Percentiles rank a stretch among this genome's conserved stretches.
These are phyloP conservation scores for Parastagonospora avenae DNA, from an alignment of 2,329 filamentous ascomycete genomes.

Conservation along the genomic window DNA sequence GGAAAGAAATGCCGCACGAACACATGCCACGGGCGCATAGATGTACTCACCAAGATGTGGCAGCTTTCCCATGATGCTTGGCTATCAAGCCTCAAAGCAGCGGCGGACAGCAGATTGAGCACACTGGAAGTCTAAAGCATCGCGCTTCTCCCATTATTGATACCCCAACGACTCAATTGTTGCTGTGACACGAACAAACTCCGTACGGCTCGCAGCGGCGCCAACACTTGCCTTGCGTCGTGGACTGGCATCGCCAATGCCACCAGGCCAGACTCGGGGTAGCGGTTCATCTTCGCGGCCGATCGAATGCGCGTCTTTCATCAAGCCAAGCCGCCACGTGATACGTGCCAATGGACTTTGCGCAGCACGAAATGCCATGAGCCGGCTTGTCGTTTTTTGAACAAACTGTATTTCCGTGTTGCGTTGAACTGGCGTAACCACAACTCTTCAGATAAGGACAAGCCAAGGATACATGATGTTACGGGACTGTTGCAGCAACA, in stretches of 20 bases:
- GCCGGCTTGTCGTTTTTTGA: conserved; percentile 16
- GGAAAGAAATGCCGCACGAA: not conserved
- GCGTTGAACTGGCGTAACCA: not conserved
- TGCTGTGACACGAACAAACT: not conserved
- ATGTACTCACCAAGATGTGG: not conserved
- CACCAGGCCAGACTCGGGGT: conserved; percentile 3
- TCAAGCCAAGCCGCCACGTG: conserved; percentile 21
- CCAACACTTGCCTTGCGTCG: conserved; percentile 12
- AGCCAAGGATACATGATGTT: not conserved
- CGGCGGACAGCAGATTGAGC: no score
- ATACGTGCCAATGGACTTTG: conserved; percentile 7
- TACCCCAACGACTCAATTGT: not conserved
- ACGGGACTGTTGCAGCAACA: not conserved
- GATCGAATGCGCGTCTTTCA: conserved; percentile 4
- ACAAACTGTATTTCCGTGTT: not conserved
- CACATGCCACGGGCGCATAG: not conserved
- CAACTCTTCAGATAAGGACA: not conserved
- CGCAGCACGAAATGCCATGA: conserved; percentile 8
- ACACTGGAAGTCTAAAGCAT: no score
- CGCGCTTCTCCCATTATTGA: no score
- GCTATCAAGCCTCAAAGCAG: not conserved
- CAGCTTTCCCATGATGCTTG: not conserved
- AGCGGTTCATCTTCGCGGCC: not conserved
- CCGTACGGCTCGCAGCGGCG: conserved; percentile 13
- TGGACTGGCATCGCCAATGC: conserved; percentile 13